phyloP scores from a whole-genome alignment of 2,329 filamentous ascomycete species.

The Blastomyces emzantsi region DNA sequence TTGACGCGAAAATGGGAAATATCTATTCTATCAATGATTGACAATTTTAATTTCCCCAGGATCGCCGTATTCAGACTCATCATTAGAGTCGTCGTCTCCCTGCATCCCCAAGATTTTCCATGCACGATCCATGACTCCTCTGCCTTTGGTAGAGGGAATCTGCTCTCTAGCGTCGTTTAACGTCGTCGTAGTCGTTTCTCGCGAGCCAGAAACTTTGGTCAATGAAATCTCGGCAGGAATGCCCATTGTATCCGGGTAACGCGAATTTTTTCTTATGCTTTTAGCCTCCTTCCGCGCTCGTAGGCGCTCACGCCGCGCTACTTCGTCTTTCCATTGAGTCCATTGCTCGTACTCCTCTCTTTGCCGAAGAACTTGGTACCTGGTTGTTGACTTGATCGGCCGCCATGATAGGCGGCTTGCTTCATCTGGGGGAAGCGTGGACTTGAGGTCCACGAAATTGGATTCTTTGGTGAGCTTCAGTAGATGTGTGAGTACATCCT shows the following conservation, averaged over 20 bases:
- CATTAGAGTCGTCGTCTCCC: slow-evolving; percentile 18
- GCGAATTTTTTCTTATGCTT: background rate
- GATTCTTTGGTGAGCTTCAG: slow-evolving; percentile 37
- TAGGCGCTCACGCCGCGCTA: slow-evolving; percentile 31
- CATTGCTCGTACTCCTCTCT: slow-evolving; percentile 41
- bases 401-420: slow-evolving; percentile 32
- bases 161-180: slow-evolving; percentile 10
- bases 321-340: slow-evolving; percentile 37
- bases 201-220: background rate
- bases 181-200: too few relatives aligned
- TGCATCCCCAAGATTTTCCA: slow-evolving; percentile 36
- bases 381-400: slow-evolving; percentile 34
- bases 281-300: slow-evolving; percentile 29
- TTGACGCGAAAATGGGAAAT: background rate
- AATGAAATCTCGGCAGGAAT: slow-evolving; percentile 2
- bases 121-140: slow-evolving; percentile 35
- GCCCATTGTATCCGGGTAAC: background rate
- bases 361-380: slow-evolving; percentile 37
- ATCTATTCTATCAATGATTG: slow-evolving; percentile 5
- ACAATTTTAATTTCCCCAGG: slow-evolving; percentile 12
- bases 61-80: slow-evolving; percentile 7
- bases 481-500: slow-evolving; percentile 35
- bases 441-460: slow-evolving; percentile 32
- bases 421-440: slow-evolving; percentile 23
- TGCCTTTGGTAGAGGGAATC: slow-evolving; percentile 23